Evolutionary conservation across 2,329 filamentous ascomycete species (phyloP).

Genomic region (Aspergillus fumigatiaffinis): DNA sequence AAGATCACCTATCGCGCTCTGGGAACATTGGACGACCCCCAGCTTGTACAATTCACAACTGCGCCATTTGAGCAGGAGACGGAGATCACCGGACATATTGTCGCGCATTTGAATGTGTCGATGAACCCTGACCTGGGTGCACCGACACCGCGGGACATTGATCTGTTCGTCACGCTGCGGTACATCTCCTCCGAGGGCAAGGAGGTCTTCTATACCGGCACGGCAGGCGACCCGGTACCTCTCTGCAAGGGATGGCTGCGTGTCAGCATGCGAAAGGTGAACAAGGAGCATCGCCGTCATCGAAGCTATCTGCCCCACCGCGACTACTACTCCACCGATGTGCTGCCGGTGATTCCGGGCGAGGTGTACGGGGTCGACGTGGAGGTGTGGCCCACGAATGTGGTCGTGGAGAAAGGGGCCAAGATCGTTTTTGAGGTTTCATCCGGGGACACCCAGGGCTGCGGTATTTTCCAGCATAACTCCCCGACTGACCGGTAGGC

Average conservation of each 20-base stretch:
- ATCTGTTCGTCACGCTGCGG: conserved; percentile 40
- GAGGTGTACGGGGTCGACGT: conserved; percentile 51
- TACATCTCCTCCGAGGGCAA: conserved; percentile 48
- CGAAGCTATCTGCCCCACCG: conserved; percentile 46
- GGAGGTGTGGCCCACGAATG: conserved; percentile 38
- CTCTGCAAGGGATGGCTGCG: conserved; percentile 54
- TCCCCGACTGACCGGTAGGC: conserved; percentile 34
- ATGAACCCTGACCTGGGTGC: too few relatives aligned
- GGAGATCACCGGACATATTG: too few relatives aligned
- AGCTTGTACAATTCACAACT: too few relatives aligned
- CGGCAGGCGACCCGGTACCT: conserved; percentile 53
- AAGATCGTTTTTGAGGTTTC: conserved; percentile 28
- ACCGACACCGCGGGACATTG: too few relatives aligned
- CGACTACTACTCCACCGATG: conserved; percentile 49
- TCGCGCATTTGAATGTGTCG: too few relatives aligned
- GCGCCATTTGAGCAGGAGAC: too few relatives aligned
- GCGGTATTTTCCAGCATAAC: conserved; percentile 48
- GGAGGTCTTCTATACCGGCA: conserved; percentile 54
- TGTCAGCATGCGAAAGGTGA: conserved; percentile 48
- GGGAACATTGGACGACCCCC: too few relatives aligned
- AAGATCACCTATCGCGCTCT: too few relatives aligned
- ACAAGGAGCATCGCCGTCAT: conserved; percentile 43
- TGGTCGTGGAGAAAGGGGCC: conserved; percentile 31
- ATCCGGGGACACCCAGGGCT: conserved; percentile 50
- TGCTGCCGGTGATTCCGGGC: conserved; percentile 45